These are phyloP conservation scores for Fusarium robinianum DNA, from an alignment of 2,329 filamentous ascomycete species.

Conservation along the genomic window DNA sequence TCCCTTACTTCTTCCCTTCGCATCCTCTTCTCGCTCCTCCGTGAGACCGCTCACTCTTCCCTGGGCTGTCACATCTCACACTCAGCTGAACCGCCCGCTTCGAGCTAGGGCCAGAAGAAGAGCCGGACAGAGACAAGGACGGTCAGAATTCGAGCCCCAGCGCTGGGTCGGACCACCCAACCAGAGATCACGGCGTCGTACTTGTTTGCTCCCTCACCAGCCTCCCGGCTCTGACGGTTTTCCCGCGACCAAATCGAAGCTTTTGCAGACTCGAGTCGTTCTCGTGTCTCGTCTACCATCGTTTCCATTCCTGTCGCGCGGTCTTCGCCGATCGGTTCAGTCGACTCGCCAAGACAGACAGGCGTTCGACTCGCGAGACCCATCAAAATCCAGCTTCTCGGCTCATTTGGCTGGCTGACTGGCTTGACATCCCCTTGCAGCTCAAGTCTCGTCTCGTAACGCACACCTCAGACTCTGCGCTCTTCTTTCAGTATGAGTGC, in stretches of 20 bases:
- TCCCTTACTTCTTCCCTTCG: not conserved
- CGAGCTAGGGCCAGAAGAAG: constrained; percentile 27
- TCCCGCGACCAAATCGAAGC: constrained; percentile 9
- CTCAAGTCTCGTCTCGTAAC: constrained; percentile 21
- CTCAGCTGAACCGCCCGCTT: constrained; percentile 29
- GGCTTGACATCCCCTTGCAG: constrained; percentile 29
- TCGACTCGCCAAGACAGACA: constrained; percentile 27
- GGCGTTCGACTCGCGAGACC: constrained; percentile 28
- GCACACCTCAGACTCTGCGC: constrained; percentile 24
- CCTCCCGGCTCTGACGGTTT: constrained; percentile 20
- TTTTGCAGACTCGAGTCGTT: constrained; percentile 20
- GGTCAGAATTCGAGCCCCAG: constrained; percentile 7
- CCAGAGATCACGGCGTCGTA: constrained; percentile 16
- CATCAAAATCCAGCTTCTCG: constrained; percentile 32
- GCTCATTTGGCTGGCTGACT: constrained; percentile 27
- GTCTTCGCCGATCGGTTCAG: constrained; percentile 25
- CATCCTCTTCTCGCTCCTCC: constrained; percentile 1
- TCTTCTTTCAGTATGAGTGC: constrained; percentile 62
- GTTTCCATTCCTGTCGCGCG: constrained; percentile 31
- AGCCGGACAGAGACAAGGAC: constrained; percentile 18
- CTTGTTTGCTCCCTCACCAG: constrained; percentile 19
- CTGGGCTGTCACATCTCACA: constrained; percentile 28
- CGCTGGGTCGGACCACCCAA: constrained; percentile 25
- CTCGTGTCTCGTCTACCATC: constrained; percentile 14
- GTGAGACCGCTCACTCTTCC: constrained; percentile 8